Conservation (phyloP, 2,329 filamentous ascomycete genomes). For the Monosporascus sp. region DNA sequence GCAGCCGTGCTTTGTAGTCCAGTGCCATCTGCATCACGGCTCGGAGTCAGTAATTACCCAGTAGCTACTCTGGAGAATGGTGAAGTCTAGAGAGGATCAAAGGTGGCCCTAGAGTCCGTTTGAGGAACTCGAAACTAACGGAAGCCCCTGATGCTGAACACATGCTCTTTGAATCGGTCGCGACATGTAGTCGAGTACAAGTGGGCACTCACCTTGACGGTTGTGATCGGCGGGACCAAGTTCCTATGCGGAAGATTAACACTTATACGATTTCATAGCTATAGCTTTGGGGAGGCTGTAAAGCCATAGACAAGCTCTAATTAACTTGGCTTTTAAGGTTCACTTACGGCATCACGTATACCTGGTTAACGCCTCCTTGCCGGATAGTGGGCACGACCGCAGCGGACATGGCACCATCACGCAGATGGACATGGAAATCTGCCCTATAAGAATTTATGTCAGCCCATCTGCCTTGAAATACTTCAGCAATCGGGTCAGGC, state of each 20-base stretch:
- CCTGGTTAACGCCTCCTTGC: constrained; percentile 44
- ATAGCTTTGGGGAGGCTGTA: too few species aligned
- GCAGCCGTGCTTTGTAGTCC: constrained; percentile 38
- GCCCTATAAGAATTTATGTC: not conserved
- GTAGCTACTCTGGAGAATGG: too few species aligned
- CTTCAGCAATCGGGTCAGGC: not conserved
- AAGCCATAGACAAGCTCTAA: not conserved
- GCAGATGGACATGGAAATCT: constrained; percentile 38
- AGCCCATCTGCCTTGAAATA: not conserved
- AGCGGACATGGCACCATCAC: constrained; percentile 46
- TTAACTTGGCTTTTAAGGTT: not conserved
- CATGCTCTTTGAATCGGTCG: too few species aligned
- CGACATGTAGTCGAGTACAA: too few species aligned
- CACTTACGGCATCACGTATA: constrained; percentile 43
- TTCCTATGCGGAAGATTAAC: constrained; percentile 23
- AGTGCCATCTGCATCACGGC: constrained; percentile 33
- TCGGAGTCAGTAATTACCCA: not conserved
- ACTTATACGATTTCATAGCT: not conserved
- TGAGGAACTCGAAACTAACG: too few species aligned
- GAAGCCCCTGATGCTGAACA: too few species aligned
- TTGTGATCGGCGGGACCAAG: constrained; percentile 45
- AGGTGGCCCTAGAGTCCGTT: too few species aligned
- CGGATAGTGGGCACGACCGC: constrained; percentile 44
- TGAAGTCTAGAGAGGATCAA: too few species aligned
- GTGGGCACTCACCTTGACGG: constrained; percentile 14